phyloP scores from a whole-genome alignment of 129 eudicot genomes.

The Artemisia annua region DNA sequence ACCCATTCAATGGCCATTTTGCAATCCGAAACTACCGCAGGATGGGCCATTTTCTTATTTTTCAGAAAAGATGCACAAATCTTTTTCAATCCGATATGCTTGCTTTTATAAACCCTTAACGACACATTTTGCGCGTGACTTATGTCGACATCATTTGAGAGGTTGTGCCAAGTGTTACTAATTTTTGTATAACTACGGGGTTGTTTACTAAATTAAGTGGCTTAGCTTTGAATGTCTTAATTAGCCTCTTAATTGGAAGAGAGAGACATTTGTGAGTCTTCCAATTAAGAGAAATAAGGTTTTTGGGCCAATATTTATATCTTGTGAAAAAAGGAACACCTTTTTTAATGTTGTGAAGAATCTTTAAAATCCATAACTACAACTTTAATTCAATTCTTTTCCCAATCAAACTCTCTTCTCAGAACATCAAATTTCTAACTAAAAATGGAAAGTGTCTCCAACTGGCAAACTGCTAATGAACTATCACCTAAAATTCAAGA shows the following conservation, averaged over 20 bases:
- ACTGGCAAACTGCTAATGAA: constrained; percentile 19
- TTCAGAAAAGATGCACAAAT: constrained; percentile 9
- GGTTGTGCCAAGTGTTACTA: constrained; percentile 32
- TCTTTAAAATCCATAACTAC: constrained; percentile 24
- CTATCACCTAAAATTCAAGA: constrained; percentile 26
- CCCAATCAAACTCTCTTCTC: constrained; percentile 18
- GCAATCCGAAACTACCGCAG: constrained; percentile 37
- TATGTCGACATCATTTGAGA: constrained; percentile 19
- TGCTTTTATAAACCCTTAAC: constrained; percentile 28
- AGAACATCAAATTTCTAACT: constrained; percentile 14
- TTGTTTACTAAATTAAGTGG: too few species aligned
- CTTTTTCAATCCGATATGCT: constrained; percentile 12
- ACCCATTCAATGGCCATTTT: constrained; percentile 39
- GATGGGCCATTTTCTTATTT: constrained; percentile 44
- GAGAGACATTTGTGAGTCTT: too few species aligned
- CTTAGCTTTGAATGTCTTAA: too few species aligned
- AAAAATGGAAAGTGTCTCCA: constrained; percentile 25
- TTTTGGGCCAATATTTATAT: background rate
- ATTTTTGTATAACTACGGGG: background rate
- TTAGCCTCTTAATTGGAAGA: too few species aligned
- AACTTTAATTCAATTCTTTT: constrained; percentile 21
- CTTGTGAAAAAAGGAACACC: constrained; percentile 31
- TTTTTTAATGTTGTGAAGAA: constrained; percentile 31
- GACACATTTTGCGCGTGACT: constrained; percentile 19
- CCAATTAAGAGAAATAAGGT: too few species aligned